Evolutionary conservation across 1,284 basidiomycete species (phyloP).

Genomic region (Ceratobasidium sp.): DNA sequence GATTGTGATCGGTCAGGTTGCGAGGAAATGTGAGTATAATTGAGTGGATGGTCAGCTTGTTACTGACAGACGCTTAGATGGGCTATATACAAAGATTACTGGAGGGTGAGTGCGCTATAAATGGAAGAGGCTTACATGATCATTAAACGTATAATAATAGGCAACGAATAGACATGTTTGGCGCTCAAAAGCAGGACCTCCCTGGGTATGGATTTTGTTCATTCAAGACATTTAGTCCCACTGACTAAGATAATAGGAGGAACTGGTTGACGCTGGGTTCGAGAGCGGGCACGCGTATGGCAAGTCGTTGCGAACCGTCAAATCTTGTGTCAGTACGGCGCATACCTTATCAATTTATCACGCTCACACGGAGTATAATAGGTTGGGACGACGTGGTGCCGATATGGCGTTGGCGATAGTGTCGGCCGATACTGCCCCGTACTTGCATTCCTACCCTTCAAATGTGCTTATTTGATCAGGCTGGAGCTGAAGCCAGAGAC

Average conservation of each 20-base stretch:
- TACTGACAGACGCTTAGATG: conserved; percentile 54
- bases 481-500: no score
- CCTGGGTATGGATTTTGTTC: conserved; percentile 67
- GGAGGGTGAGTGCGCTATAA: conserved; percentile 56
- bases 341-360: neutral
- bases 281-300: conserved; percentile 86
- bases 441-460: no score
- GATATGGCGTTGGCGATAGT: conserved; percentile 82
- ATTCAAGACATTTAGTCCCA: neutral
- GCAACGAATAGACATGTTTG: conserved; percentile 81
- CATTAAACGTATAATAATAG: conserved; percentile 55
- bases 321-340: conserved; percentile 63
- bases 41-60: neutral
- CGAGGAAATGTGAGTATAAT: conserved; percentile 70
- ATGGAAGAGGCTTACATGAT: neutral
- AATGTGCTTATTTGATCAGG: no score
- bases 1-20: conserved; percentile 77
- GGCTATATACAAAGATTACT: conserved; percentile 78
- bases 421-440: no score
- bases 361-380: conserved; percentile 45
- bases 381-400: conserved; percentile 76
- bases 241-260: conserved; percentile 57
- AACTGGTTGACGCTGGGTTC: conserved; percentile 76
- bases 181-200: conserved; percentile 80
- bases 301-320: conserved; percentile 70